These are phyloP conservation scores for Ascosphaera acerosa DNA, from an alignment of 2,329 filamentous ascomycete genomes.

Conservation along the genomic window DNA sequence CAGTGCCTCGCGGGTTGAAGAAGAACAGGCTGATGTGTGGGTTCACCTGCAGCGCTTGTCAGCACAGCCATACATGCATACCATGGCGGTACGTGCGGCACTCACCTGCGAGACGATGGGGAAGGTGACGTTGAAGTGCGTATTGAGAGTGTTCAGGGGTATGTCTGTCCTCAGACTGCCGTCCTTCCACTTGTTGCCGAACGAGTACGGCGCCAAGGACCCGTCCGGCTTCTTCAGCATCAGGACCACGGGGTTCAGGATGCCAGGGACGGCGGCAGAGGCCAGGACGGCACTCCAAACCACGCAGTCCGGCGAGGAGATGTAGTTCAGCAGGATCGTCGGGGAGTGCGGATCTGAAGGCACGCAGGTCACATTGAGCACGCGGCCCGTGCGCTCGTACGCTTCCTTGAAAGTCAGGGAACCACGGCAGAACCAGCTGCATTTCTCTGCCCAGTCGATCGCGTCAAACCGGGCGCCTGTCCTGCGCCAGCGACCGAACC, in stretches of 20 bases:
- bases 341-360: constrained; percentile 87
- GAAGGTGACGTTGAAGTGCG: constrained; percentile 97
- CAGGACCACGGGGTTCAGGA: constrained; percentile 81
- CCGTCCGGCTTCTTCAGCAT: constrained; percentile 67
- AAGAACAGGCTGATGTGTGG: constrained; percentile 98
- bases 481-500: constrained; percentile 66
- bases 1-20: constrained; percentile 78
- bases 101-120: constrained; percentile 46
- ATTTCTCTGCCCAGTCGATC: constrained; percentile 65
- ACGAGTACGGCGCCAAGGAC: constrained; percentile 65
- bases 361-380: constrained; percentile 87
- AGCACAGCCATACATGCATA: not conserved
- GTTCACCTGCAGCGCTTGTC: constrained; percentile 45
- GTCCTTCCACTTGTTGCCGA: constrained; percentile 99
- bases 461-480: constrained; percentile 90
- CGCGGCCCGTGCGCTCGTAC: constrained; percentile 76
- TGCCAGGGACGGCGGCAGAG: constrained; percentile 85
- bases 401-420: constrained; percentile 89
- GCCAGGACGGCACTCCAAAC: constrained; percentile 95
- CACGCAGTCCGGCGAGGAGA: constrained; percentile 87
- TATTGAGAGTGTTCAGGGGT: constrained; percentile 73
- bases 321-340: constrained; percentile 79
- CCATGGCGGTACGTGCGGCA: not conserved
- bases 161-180: constrained; percentile 87
- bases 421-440: constrained; percentile 73